phyloP scores from a whole-genome alignment of 2,329 filamentous ascomycete genomes.

The Exophiala sp. region DNA sequence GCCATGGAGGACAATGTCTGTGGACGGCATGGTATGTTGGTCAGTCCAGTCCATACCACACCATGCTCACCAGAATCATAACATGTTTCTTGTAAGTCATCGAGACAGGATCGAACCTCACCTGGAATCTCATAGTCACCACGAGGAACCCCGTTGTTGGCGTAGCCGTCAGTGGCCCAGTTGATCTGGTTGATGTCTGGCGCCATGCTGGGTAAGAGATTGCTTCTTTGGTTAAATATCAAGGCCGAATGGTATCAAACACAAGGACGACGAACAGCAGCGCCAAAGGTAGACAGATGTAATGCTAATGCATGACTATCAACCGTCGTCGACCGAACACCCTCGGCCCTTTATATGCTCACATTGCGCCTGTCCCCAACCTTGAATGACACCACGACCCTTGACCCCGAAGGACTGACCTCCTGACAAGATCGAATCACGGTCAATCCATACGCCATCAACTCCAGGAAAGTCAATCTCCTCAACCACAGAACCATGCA shows the following conservation, averaged over 20 bases:
- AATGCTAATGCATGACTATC: background rate
- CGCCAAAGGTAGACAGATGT: background rate
- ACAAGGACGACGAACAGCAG: background rate
- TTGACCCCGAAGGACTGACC: background rate
- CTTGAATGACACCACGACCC: background rate
- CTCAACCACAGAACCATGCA: too few relatives aligned
- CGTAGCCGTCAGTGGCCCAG: slow-evolving; percentile 33
- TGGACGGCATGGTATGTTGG: too few relatives aligned
- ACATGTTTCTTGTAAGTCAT: too few relatives aligned
- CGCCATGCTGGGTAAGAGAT: slow-evolving; percentile 18
- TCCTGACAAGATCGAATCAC: background rate
- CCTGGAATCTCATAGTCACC: slow-evolving; percentile 42
- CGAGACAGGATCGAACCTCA: too few relatives aligned
- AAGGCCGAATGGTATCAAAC: too few relatives aligned
- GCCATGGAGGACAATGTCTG: slow-evolving; percentile 27
- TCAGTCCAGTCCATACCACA: too few relatives aligned
- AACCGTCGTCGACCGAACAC: background rate
- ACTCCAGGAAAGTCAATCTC: too few relatives aligned
- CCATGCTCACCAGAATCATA: too few relatives aligned
- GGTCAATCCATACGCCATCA: too few relatives aligned
- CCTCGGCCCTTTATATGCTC: background rate
- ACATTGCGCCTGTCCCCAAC: background rate
- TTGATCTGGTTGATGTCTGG: slow-evolving; percentile 27
- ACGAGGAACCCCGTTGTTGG: slow-evolving; percentile 43
- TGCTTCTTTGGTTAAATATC: too few relatives aligned